Percentiles rank a stretch among this genome's conserved stretches.
Evolutionary conservation across 345 rosid genomes (phyloP).

Genomic region (Camelina hispida): DNA sequence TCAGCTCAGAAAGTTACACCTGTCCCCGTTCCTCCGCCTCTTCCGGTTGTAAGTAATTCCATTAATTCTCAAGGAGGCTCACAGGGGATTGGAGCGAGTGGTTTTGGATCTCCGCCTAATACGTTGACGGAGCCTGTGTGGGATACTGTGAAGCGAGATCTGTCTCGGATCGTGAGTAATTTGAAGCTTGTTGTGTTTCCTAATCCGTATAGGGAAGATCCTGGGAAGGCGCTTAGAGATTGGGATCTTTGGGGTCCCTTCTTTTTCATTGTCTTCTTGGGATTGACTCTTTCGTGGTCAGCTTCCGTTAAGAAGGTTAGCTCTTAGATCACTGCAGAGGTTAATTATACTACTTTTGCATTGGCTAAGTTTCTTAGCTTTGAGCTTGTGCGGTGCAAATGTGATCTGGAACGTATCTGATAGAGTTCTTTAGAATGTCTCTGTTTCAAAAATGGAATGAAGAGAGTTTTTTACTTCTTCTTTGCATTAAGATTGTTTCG

Average conservation of each 20-base stretch:
- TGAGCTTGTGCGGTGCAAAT: not conserved
- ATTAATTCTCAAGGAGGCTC: conserved; percentile 4
- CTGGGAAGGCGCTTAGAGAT: conserved; percentile 95
- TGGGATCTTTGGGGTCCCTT: conserved; percentile 99
- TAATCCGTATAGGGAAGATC: conserved; percentile 89
- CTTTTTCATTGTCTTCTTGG: conserved; percentile 91
- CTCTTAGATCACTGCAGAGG: not conserved
- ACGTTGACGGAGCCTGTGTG: conserved; percentile 97
- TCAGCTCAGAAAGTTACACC: conserved; percentile 48
- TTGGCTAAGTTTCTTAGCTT: conserved; percentile 6
- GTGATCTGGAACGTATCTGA: not conserved
- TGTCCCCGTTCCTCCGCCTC: conserved; percentile 50
- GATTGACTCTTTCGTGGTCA: conserved; percentile 73
- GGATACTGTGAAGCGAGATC: conserved; percentile 98
- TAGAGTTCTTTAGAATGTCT: conserved; percentile 2
- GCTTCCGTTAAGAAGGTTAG: conserved; percentile 42
- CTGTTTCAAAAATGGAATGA: not conserved
- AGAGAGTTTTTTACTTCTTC: not conserved
- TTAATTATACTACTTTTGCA: not conserved
- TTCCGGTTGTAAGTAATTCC: conserved; percentile 42
- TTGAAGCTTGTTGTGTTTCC: conserved; percentile 97
- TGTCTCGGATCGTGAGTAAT: conserved; percentile 93
- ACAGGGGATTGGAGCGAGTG: conserved; percentile 24
- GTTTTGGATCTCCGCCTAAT: conserved; percentile 75
- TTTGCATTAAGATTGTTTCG: not conserved